phyloP scores from a whole-genome alignment of 1,284 basidiomycete species.

The Golubevia sp. region DNA sequence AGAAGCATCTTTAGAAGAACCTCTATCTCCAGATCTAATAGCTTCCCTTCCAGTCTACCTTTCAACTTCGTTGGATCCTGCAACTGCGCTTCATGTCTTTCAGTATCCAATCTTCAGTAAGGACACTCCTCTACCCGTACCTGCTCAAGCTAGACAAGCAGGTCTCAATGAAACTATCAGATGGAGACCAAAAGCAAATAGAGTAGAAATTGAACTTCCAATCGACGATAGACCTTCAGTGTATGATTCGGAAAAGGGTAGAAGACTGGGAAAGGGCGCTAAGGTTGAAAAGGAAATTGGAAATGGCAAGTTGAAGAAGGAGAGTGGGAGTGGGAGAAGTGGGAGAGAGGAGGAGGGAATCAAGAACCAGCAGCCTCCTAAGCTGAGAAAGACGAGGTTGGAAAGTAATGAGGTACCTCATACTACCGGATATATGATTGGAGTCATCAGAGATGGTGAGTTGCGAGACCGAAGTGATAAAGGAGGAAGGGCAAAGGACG shows the following conservation, averaged over 20 bases:
- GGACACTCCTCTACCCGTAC: slow-evolving; percentile 45
- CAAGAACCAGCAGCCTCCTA: no score
- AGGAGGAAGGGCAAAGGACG: neutral
- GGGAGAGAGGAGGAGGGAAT: no score
- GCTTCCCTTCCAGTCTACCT: slow-evolving; percentile 45
- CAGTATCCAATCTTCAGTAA: slow-evolving; percentile 54
- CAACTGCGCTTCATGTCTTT: slow-evolving; percentile 41
- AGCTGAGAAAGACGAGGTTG: slow-evolving; percentile 45
- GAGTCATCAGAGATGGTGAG: slow-evolving; percentile 39
- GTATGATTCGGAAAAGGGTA: slow-evolving; percentile 47
- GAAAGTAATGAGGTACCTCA: slow-evolving; percentile 48
- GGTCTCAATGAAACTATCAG: slow-evolving; percentile 40
- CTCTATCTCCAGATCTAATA: no score
- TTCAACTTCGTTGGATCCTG: slow-evolving; percentile 33
- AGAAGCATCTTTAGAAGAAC: no score
- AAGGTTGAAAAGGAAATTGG: slow-evolving; percentile 2
- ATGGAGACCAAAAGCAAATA: slow-evolving; percentile 46
- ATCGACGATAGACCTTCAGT: slow-evolving; percentile 47
- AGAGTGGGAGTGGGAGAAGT: no score
- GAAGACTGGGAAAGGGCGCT: slow-evolving; percentile 27
- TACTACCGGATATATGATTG: slow-evolving; percentile 53
- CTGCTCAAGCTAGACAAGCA: slow-evolving; percentile 41
- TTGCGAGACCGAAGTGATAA: neutral
- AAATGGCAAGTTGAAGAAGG: slow-evolving; percentile 4
- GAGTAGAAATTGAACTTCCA: slow-evolving; percentile 54